Evolutionary conservation across 768 basidiomycete genomes (phyloP), one percentile per base, ranked within the genome.

Genomic region (Rhizopogon rudus): DNA sequence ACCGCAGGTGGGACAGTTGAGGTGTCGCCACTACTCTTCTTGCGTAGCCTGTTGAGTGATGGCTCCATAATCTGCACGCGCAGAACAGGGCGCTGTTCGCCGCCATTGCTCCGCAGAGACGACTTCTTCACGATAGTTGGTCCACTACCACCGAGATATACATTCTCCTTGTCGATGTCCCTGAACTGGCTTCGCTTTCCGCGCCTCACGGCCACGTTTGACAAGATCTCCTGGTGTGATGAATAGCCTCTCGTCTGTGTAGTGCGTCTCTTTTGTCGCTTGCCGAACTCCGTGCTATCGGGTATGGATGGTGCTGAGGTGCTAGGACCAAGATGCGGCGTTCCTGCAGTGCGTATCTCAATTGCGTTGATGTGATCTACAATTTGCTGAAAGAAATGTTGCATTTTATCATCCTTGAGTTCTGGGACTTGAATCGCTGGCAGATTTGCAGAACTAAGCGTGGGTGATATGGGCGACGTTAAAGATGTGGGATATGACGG

Each of bases 341-440:
- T 60, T 2, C 57, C 60, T 13, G 64, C 17, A 13, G 81, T 76
- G 49, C 80, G 79, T 40, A 78, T 75, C 63, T 88, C 84, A 73
- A 93, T 83, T 43, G 80, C 78, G 62, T 86, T 84, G 54, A 94
- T 80, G 65, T 91, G 89, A 45, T 87, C 82, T 7, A 85, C 88
- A 44, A 94, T 85, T 67, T 95, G 90, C 53, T 88, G 78, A 70
- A 94, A 91, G 73, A 95, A 95, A 44, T 82, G 72, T 60, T 93
- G 90, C 63, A 96, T 83, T 44, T 81, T 84, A 51, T 82, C 82
- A 63, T 93, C 87, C 61, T 87, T 78, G 29, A 88, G 73, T 54
- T 87, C 80, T 0, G 91, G 88, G n/a, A 84, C 76, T 28, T 80
- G 77, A 33, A 90, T 66, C 7, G 70, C 73, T 6, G 79, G 75